These are phyloP conservation scores for Uncinocarpus reesii DNA, from an alignment of 2,329 filamentous ascomycete genomes.

Conservation along the genomic window DNA sequence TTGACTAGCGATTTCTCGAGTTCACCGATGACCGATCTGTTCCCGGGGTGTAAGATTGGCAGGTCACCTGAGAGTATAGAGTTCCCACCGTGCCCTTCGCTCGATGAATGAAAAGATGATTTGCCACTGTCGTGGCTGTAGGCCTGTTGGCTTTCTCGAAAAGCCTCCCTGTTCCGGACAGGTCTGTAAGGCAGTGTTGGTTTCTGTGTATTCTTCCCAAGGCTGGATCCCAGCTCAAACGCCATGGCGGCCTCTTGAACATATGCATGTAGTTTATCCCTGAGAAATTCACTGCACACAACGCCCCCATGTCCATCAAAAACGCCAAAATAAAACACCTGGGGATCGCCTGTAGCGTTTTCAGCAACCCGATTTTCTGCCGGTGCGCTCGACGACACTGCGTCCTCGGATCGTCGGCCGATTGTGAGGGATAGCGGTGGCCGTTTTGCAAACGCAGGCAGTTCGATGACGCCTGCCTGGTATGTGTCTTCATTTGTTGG, in stretches of 20 bases:
- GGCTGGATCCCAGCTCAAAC: constrained; percentile 68
- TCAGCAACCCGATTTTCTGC: constrained; percentile 56
- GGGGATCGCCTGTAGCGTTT: constrained; percentile 74
- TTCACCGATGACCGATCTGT: constrained; percentile 52
- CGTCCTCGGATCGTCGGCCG: constrained; percentile 15
- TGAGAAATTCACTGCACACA: constrained; percentile 78
- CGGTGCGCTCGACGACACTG: constrained; percentile 13
- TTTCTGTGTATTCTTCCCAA: constrained; percentile 38
- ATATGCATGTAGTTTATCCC: constrained; percentile 76
- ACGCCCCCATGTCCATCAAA: constrained; percentile 92
- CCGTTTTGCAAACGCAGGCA: constrained; percentile 84
- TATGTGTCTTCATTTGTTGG: constrained; percentile 89
- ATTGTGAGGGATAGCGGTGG: constrained; percentile 55
- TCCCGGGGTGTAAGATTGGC: constrained; percentile 43
- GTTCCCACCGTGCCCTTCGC: constrained; percentile 7
- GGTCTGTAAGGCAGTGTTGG: constrained; percentile 5
- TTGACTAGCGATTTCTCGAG: constrained; percentile 62
- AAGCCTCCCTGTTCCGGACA: constrained; percentile 15
- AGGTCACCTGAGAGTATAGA: constrained; percentile 25
- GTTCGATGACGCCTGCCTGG: constrained; percentile 84
- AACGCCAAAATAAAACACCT: constrained; percentile 94
- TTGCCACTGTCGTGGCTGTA: background rate
- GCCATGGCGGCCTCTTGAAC: constrained; percentile 68
- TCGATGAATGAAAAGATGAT: background rate
- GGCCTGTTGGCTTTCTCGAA: constrained; percentile 7